A percentile compares a stretch with the other conserved stretches of the same genome.
Conservation (phyloP, 192 early-diverging fungal species). For the Cladochytrium replicatum region DNA sequence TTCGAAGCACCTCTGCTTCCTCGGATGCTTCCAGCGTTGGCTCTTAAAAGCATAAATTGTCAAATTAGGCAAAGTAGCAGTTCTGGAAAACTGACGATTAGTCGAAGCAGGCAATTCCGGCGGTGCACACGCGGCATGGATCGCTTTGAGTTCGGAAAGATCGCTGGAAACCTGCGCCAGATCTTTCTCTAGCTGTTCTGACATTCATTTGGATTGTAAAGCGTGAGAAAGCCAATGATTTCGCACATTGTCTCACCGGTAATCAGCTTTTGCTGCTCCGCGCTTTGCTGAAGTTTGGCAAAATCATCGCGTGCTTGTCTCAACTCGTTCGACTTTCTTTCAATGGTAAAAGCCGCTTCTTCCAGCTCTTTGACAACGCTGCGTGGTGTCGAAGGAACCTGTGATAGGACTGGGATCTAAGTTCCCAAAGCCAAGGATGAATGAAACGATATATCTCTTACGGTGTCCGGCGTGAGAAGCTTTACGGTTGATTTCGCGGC, state of each 20-base stretch:
- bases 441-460: slow-evolving; percentile 2
- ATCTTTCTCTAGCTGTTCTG: slow-evolving; percentile 14
- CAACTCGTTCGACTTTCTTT: slow-evolving; percentile 33
- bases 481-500: slow-evolving; percentile 5
- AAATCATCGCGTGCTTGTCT: slow-evolving; percentile 34
- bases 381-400: background rate
- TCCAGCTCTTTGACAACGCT: slow-evolving; percentile 31
- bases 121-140: slow-evolving; percentile 1
- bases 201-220: slow-evolving; percentile 1
- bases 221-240: background rate
- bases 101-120: too few relatives aligned
- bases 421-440: background rate
- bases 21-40: slow-evolving; percentile 9
- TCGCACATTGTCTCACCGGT: background rate
- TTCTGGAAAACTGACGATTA: too few relatives aligned
- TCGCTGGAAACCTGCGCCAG: slow-evolving; percentile 16
- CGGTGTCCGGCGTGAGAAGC: slow-evolving; percentile 6
- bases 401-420: background rate
- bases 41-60: too few relatives aligned
- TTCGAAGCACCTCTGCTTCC: slow-evolving; percentile 17
- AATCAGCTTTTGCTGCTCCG: slow-evolving; percentile 24
- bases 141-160: slow-evolving; percentile 10
- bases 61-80: too few relatives aligned
- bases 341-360: slow-evolving; percentile 37
- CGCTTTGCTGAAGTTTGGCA: slow-evolving; percentile 10